Evolutionary conservation across 192 early-diverging fungal genomes (phyloP).

Genomic region (Lunasporangiospora selenospora): DNA sequence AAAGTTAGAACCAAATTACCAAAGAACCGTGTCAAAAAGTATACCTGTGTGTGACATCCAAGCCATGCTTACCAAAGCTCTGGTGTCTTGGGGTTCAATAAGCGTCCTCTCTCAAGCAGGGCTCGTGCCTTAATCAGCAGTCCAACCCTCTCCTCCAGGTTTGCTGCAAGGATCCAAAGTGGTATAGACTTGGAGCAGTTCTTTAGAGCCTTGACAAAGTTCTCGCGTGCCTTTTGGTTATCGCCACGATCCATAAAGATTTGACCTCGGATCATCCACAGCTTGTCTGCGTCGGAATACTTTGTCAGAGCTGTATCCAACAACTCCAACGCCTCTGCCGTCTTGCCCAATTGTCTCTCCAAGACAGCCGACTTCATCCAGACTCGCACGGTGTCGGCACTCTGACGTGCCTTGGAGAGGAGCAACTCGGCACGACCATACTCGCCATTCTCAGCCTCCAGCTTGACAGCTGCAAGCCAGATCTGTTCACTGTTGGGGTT

Average conservation of each 20-base stretch:
- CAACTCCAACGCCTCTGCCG: slow-evolving; percentile 70
- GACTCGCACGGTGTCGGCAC: slow-evolving; percentile 80
- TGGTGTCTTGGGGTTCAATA: slow-evolving; percentile 80
- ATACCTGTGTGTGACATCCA: too few species aligned
- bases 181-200: slow-evolving; percentile 75
- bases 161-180: slow-evolving; percentile 84
- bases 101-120: slow-evolving; percentile 84
- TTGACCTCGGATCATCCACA: slow-evolving; percentile 96
- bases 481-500: slow-evolving; percentile 94
- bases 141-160: slow-evolving; percentile 77
- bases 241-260: slow-evolving; percentile 72
- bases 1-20: too few species aligned
- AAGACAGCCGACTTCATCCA: slow-evolving; percentile 97
- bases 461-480: slow-evolving; percentile 94
- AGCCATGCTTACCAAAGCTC: slow-evolving; percentile 87
- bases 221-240: slow-evolving; percentile 69
- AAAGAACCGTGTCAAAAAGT: too few species aligned
- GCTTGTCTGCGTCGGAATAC: slow-evolving; percentile 84
- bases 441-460: slow-evolving; percentile 91
- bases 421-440: slow-evolving; percentile 78
- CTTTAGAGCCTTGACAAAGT: slow-evolving; percentile 75
- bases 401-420: slow-evolving; percentile 75
- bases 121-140: slow-evolving; percentile 78
- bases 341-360: slow-evolving; percentile 76
- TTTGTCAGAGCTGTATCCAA: slow-evolving; percentile 66